Percentiles rank a stretch among this genome's conserved stretches.
Conservation (phyloP, 805 yeast species). For the Ogataea corticis region DNA sequence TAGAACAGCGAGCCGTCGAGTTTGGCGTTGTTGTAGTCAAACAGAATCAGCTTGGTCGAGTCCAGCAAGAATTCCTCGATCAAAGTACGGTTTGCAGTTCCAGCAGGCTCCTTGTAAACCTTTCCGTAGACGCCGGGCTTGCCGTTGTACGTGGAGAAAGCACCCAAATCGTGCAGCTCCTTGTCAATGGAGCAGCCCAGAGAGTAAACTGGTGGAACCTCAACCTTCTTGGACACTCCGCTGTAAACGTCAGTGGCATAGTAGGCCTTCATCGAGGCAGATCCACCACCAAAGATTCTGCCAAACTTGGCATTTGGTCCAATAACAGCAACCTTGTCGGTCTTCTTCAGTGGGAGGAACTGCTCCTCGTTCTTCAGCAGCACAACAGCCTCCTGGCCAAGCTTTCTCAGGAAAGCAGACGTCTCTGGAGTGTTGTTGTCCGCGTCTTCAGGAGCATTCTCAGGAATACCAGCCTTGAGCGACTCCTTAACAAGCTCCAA, state of each 20-base stretch:
- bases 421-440: slow-evolving; percentile 53
- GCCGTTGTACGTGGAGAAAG: slow-evolving; percentile 19
- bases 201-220: slow-evolving; percentile 30
- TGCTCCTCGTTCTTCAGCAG: slow-evolving; percentile 53
- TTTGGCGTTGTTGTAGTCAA: slow-evolving; percentile 26
- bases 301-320: slow-evolving; percentile 59
- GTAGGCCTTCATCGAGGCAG: slow-evolving; percentile 43
- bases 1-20: slow-evolving; percentile 34
- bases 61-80: slow-evolving; percentile 30
- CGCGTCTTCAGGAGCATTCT: slow-evolving; percentile 38
- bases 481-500: slow-evolving; percentile 49
- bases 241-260: slow-evolving; percentile 20
- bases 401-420: slow-evolving; percentile 40
- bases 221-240: slow-evolving; percentile 23
- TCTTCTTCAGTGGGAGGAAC: slow-evolving; percentile 47
- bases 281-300: slow-evolving; percentile 62
- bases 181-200: slow-evolving; percentile 36
- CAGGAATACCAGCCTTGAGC: slow-evolving; percentile 43
- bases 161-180: slow-evolving; percentile 19
- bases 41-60: slow-evolving; percentile 20
- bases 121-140: slow-evolving; percentile 30
- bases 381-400: slow-evolving; percentile 55
- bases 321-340: slow-evolving; percentile 49
- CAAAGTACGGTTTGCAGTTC: slow-evolving; percentile 23
- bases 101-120: slow-evolving; percentile 32